Evolutionary conservation across 768 basidiomycete genomes (phyloP).

Genomic region (Tremella yokohamensis): DNA sequence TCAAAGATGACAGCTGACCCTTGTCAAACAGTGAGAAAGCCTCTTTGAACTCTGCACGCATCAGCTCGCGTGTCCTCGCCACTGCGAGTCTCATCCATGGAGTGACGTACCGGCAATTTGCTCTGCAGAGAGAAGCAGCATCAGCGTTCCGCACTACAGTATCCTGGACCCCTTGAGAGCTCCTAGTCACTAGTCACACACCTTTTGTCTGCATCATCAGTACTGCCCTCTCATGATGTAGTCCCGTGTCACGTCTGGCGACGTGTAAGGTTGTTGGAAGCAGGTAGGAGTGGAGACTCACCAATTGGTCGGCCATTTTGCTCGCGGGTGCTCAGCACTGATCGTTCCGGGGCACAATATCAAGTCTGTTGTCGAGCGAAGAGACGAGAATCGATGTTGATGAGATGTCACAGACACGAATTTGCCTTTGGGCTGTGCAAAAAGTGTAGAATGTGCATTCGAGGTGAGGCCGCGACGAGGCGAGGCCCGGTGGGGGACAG

Average conservation of each 20-base stretch:
- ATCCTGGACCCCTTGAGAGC: too few relatives aligned
- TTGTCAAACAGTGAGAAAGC: conserved; percentile 98
- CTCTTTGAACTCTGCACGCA: conserved; percentile 83
- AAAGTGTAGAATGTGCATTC: not conserved
- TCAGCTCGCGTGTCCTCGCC: not conserved
- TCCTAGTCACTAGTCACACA: too few relatives aligned
- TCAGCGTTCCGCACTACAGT: not conserved
- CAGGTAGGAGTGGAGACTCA: conserved; percentile 44
- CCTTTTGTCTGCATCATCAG: too few relatives aligned
- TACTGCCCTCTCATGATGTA: not conserved
- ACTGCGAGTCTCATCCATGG: not conserved
- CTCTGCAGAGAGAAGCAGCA: conserved; percentile 56
- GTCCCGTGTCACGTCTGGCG: too few relatives aligned
- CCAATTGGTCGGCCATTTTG: conserved; percentile 60
- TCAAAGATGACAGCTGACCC: conserved; percentile 56
- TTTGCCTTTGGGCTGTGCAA: too few relatives aligned
- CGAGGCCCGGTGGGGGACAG: not conserved
- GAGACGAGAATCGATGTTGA: too few relatives aligned
- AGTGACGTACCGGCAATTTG: conserved; percentile 75
- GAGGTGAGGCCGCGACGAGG: too few relatives aligned
- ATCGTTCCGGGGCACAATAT: too few relatives aligned
- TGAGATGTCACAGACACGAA: too few relatives aligned
- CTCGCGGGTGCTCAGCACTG: not conserved
- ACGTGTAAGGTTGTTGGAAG: too few relatives aligned
- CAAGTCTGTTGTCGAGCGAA: too few relatives aligned